Evolutionary conservation across 2,329 filamentous ascomycete genomes (phyloP), one percentile per base, ranked within the genome.

Genomic region (Phialemoniopsis sp.): DNA sequence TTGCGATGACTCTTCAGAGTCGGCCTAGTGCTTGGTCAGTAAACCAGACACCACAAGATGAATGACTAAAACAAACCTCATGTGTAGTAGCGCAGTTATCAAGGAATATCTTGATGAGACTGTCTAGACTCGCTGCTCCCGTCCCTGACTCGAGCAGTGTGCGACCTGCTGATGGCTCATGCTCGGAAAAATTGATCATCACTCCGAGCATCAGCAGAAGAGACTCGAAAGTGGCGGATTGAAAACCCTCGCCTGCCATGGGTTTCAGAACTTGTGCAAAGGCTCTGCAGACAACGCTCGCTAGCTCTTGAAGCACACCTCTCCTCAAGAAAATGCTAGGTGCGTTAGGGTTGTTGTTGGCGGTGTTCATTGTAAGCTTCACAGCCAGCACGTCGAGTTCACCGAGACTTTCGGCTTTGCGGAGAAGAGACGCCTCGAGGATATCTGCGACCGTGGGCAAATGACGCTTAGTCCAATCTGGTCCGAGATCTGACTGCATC

Each of bases 121-220:
- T 63, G 36, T 80, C 36, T 67, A 53, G 58, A 63, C 42, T 55
- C 53, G 30, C 46, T 60, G 39, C 55, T 60, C 41, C 34, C 42
- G 61, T 54, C 39, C 46, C 60, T 48, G 44, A 56, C 44, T 54
- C 78, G 47, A 58, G 74, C 54, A 60, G 67, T 45, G 53, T 65
- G 34, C 63, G 58, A 38, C 82, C 72, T 12, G 85, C 82, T 16
- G 70, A 59, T 13, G 80, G 68, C 53, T 82, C 89, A 55, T 88
- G 83, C 57, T 95, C 89, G 8, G 87, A 78, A 39, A 96, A 76
- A 53, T 96, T 96, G 59, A 95, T 95, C 62, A 91, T 77, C 16
- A 88, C 79, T 1, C 89, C 90, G 30, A 95, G 68, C 38, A 87
- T 76, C 32, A 96, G 72, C 36, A 95, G 77, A 13, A 95, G 71